phyloP scores from a whole-genome alignment of 2,329 filamentous ascomycete genomes.

The Aspergillus hiratsukae region DNA sequence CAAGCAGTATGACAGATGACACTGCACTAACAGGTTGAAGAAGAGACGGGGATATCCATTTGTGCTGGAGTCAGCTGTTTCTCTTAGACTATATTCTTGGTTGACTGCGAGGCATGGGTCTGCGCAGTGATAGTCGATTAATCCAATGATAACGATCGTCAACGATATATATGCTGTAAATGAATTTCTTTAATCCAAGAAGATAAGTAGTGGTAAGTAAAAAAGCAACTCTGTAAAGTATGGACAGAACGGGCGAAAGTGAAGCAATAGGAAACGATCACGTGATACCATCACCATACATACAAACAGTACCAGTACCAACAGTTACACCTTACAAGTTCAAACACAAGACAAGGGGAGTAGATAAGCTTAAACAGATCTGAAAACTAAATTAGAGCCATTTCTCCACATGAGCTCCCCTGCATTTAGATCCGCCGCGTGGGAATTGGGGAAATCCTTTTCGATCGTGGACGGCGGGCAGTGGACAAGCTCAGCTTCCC shows the following conservation, averaged over 20 bases:
- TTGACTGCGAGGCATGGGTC: conserved; percentile 4
- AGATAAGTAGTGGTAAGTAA: background rate
- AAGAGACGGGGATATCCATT: conserved; percentile 14
- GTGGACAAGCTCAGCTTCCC: background rate
- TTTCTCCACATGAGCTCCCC: background rate
- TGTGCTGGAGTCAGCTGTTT: conserved; percentile 9
- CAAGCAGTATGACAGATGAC: background rate
- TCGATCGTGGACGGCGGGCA: background rate
- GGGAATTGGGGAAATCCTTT: background rate
- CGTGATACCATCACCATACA: background rate
- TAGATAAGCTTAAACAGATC: conserved; percentile 2
- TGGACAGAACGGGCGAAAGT: too few species aligned
- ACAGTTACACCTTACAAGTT: background rate
- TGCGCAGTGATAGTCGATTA: conserved; percentile 2
- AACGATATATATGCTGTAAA: background rate
- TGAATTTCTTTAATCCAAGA: background rate
- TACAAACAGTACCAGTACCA: background rate
- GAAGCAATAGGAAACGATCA: background rate
- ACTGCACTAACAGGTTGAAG: conserved; percentile 1
- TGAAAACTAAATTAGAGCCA: background rate
- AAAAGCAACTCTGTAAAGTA: background rate
- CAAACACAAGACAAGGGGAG: background rate
- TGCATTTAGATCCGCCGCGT: background rate
- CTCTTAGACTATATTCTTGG: conserved; percentile 1
- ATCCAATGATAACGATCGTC: background rate